These are phyloP conservation scores for Closterium sp. DNA, from an alignment of 139 green algal species.

Conservation along the genomic window DNA sequence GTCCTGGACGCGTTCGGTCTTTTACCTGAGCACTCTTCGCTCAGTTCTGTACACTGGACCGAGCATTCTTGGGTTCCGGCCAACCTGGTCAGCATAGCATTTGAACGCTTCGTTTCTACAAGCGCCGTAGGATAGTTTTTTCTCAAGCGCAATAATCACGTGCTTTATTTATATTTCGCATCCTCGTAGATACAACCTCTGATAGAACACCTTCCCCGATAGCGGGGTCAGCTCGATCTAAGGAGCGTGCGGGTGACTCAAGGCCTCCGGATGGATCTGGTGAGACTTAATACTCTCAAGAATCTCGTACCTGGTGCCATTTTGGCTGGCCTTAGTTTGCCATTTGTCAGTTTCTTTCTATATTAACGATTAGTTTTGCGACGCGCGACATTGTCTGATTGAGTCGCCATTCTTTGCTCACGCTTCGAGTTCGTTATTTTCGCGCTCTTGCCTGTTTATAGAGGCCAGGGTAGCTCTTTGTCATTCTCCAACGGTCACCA, in stretches of 20 bases:
- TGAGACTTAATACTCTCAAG: no score
- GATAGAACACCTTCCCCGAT: not conserved
- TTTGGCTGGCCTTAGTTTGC: not conserved
- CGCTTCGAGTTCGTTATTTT: not conserved
- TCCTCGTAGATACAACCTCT: no score
- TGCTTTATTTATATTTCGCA: no score
- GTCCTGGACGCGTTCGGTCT: not conserved
- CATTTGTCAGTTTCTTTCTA: not conserved
- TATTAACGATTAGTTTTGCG: not conserved
- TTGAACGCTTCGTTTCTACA: no score
- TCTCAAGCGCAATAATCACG: no score
- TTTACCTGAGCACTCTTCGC: not conserved
- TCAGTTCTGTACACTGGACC: no score
- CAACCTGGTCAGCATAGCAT: no score
- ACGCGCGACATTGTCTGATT: not conserved
- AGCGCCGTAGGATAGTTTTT: no score
- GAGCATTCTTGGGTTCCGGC: no score
- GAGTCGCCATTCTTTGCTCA: not conserved
- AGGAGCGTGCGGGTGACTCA: no score
- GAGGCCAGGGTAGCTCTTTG: not conserved
- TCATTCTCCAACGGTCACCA: not conserved
- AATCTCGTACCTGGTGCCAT: not conserved
- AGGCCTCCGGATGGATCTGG: not conserved
- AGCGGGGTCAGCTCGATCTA: not conserved
- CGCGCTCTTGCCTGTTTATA: not conserved